Percentiles rank a stretch among this genome's conserved stretches.
Evolutionary conservation across 345 rosid genomes (phyloP).

Genomic region (Moricandia arvensis): DNA sequence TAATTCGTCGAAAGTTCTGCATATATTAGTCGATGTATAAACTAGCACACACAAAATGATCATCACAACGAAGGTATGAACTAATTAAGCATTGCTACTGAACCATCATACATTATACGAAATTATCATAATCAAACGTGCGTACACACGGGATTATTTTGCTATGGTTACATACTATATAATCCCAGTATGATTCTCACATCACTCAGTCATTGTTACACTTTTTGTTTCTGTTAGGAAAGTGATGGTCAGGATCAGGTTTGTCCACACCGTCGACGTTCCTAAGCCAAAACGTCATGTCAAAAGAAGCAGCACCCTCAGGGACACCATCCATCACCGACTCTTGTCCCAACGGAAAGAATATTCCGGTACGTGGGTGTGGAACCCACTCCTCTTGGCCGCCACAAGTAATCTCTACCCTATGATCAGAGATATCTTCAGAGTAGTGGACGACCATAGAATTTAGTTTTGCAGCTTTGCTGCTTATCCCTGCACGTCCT

Average conservation of each 20-base stretch:
- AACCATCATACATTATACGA: background rate
- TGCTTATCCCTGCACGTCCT: conserved; percentile 24
- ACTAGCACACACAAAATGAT: background rate
- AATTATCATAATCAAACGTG: background rate
- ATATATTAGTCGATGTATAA: too few relatives aligned
- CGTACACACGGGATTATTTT: background rate
- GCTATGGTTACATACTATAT: background rate
- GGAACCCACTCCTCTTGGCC: conserved; percentile 52
- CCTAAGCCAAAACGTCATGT: conserved; percentile 51
- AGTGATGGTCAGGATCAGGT: conserved; percentile 33
- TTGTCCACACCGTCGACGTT: conserved; percentile 53
- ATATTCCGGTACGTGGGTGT: conserved; percentile 70
- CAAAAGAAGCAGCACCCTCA: conserved; percentile 46
- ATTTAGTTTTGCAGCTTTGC: conserved; percentile 25
- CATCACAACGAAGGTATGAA: background rate
- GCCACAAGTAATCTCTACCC: background rate
- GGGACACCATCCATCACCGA: conserved; percentile 61
- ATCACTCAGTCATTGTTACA: background rate
- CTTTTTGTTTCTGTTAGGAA: background rate
- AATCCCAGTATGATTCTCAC: background rate
- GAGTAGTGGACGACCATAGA: conserved; percentile 8
- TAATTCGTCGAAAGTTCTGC: too few relatives aligned
- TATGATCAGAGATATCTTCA: conserved; percentile 1
- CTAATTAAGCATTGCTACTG: background rate
- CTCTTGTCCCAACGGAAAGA: conserved; percentile 59